Evolutionary conservation across 805 yeast genomes (phyloP), one percentile per base, ranked within the genome.

Genomic region (Maudiozyma serrabonitensis): DNA sequence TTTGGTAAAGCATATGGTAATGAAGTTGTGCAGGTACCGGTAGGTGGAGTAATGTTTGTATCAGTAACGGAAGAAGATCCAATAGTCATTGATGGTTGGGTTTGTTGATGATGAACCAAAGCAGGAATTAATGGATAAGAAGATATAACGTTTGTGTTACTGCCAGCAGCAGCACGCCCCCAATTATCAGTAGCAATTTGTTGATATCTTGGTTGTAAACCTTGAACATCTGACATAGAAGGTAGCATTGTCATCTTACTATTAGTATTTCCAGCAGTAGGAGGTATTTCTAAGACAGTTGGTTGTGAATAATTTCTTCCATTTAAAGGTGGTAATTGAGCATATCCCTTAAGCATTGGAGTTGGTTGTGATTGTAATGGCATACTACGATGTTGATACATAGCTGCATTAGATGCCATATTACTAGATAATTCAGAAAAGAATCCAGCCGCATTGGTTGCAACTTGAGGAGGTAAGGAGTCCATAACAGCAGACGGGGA

Each of bases 361-460:
- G 15, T 6, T 13, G 28, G 43, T 11, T 23, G 26, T 13, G 31
- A 12, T n/a, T 41, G 43, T 8, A 41, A 11, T 18, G 21, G 41
- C 6, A 38, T 38, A 38, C 6, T 19, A 16, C 21, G 45, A 28
- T 42, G 35, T 18, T 26, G 37, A 25, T 28, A 42, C 2, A 15
- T 15, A 26, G 45, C 9, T 6, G n/a, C n/a, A 16, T n/a, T 28
- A 18, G 35, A 28, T 3, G 6, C 23, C 62, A 61, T 58, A 28
- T 58, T 56, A 12, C 49, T 50, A 12, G 64, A 54, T 21, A 61
- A 46, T 8, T 55, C 54, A 8, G 57, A 52, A 47, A 61, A 61
- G 34, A 57, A 60, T 19, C 54, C 52, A 2, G 58, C 59, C 4
- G 63, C 62, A 32, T 50, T 49, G 3, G 53, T 50, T 2, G 54